These are phyloP conservation scores for Globisporangium alternatum DNA, from an alignment of 352 stramenopile species.

Conservation along the genomic window DNA sequence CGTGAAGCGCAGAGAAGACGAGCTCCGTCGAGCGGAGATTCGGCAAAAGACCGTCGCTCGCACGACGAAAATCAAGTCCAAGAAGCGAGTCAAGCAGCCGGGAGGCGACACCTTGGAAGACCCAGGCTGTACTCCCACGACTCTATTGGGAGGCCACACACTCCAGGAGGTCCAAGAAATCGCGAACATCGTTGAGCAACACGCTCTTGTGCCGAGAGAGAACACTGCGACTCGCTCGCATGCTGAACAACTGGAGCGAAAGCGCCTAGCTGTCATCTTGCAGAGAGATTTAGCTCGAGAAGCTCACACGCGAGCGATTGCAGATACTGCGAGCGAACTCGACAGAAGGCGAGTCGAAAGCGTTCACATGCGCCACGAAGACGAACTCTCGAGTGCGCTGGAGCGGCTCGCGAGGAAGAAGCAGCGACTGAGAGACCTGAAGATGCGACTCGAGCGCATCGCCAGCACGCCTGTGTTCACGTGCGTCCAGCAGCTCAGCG, in stretches of 20 bases:
- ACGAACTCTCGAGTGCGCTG: constrained; percentile 21
- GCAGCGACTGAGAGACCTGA: constrained; percentile 13
- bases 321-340: constrained; percentile 21
- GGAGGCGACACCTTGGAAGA: neutral
- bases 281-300: constrained; percentile 6
- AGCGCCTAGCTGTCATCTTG: constrained; percentile 22
- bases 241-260: constrained; percentile 19
- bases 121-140: neutral
- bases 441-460: constrained; percentile 21
- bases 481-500: constrained; percentile 36
- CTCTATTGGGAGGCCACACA: neutral
- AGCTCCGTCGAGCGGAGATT: constrained; percentile 20
- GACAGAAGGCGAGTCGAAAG: constrained; percentile 41
- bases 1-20: constrained; percentile 22
- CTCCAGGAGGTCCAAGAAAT: neutral
- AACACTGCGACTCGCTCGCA: neutral
- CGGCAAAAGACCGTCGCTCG: constrained; percentile 27
- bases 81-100: neutral
- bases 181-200: neutral
- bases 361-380: constrained; percentile 50
- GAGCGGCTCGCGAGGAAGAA: constrained; percentile 24
- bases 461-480: constrained; percentile 32
- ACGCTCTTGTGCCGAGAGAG: neutral
- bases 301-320: constrained; percentile 13
- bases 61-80: constrained; percentile 19